Evolutionary conservation across 2,329 filamentous ascomycete genomes (phyloP), one percentile per base, ranked within the genome.

Genomic region (Colletotrichum limetticola): DNA sequence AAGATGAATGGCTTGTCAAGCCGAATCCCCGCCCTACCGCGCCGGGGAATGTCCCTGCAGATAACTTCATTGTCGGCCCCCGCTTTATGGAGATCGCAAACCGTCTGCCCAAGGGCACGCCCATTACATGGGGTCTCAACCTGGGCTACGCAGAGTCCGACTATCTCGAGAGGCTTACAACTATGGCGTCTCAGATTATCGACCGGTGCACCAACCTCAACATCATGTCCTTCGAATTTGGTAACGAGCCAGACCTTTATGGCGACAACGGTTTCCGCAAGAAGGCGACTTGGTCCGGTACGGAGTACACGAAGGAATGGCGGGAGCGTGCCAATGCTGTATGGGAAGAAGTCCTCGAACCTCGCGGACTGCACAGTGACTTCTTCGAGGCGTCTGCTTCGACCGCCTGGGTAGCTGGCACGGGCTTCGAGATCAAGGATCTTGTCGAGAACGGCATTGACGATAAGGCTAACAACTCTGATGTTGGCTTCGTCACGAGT

Each of bases 11-110:
- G 70, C 70, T 72, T 11, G 9, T 72, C 5, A 60, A 70, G 66
- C 66, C 70, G 8, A 72, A 72, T 7, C 70, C 66, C 2, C 53
- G 56, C 5, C 70, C 70, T 8, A 24, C 28, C 16, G 70, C 70
- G 0, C 30, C 49, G 3, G 70, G 70, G 52, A 19, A 65, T n/a
- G 66, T 70, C 16, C 66, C 66, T 9, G 70, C 70, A 1, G 70
- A 72, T 22, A 72, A 72, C 46, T 72, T 72, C 56, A 70, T 72
- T 49, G 46, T 72, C 55, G 70, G 70, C 8, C 70, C 70, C 14
- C 68, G 62, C 26, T 72, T 70, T 49, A 72, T 72, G 70, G 70
- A 72, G 4, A 70, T 72, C 24, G 70, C 70, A 55, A 70, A 72
- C 28, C 70, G 70, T 19, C 26, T 72, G 53, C 70, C 70, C 5